A percentile compares a stretch with the other conserved stretches of the same genome.
Evolutionary conservation across 2,329 filamentous ascomycete species (phyloP).

Genomic region (Sporothrix schenckii): DNA sequence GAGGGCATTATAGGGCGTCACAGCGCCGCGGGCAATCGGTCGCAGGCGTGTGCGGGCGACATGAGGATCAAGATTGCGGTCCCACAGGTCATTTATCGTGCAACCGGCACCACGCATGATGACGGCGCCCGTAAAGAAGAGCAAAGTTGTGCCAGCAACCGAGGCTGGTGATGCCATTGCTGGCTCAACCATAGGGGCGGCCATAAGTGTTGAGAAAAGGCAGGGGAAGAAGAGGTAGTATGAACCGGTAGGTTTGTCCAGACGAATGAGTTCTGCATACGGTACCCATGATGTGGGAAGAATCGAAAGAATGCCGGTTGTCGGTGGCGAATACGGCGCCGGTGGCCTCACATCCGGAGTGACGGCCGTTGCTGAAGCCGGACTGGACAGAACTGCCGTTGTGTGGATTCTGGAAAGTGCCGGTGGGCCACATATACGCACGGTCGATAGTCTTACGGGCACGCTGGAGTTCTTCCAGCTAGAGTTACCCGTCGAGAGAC

Average conservation of each 20-base stretch:
- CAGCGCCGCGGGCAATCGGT: conserved; percentile 77
- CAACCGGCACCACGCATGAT: conserved; percentile 89
- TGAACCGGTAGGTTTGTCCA: conserved; percentile 79
- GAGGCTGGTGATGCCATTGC: conserved; percentile 59
- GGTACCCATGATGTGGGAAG: conserved; percentile 73
- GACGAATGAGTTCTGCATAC: conserved; percentile 78
- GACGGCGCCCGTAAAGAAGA: conserved; percentile 76
- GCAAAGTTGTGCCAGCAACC: conserved; percentile 64
- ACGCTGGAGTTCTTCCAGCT: not conserved
- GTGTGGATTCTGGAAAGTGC: conserved; percentile 25
- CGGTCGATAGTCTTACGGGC: conserved; percentile 18
- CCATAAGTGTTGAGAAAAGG: conserved; percentile 79
- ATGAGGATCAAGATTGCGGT: conserved; percentile 80
- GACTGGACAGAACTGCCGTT: not conserved
- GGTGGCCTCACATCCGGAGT: conserved; percentile 32
- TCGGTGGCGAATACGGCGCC: conserved; percentile 65
- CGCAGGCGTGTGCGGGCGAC: conserved; percentile 75
- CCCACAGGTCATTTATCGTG: conserved; percentile 89
- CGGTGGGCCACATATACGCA: conserved; percentile 17
- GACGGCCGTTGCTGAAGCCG: not conserved
- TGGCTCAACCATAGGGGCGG: conserved; percentile 68
- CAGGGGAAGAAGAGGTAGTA: conserved; percentile 87
- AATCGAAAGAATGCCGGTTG: conserved; percentile 68
- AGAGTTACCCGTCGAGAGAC: conserved; percentile 2
- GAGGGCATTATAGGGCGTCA: conserved; percentile 71